Conservation (phyloP, 2,329 filamentous ascomycete species). For the Microcyclospora tardicrescens region DNA sequence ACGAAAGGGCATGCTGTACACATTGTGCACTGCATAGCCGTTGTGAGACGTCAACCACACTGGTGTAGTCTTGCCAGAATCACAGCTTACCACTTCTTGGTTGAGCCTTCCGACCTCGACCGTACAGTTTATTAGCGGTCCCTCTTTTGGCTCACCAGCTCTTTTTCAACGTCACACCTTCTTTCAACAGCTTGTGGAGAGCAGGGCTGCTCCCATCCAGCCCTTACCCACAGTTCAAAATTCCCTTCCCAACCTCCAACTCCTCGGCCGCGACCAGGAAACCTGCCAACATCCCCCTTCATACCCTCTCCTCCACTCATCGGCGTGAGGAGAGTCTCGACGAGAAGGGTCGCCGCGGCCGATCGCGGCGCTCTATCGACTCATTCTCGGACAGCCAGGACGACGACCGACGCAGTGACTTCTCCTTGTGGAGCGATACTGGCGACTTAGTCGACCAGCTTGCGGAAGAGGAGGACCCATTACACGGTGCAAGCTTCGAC, state of each 20-base stretch:
- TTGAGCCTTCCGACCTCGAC: too few relatives aligned
- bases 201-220: conserved; percentile 10
- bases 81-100: too few relatives aligned
- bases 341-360: conserved; percentile 35
- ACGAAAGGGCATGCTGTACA: too few relatives aligned
- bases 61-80: too few relatives aligned
- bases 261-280: conserved; percentile 45
- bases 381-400: conserved; percentile 9
- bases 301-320: conserved; percentile 46
- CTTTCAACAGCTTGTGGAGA: neutral
- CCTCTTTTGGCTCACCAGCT: too few relatives aligned
- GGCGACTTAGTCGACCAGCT: conserved; percentile 90
- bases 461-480: conserved; percentile 67
- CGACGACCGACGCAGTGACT: conserved; percentile 43
- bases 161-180: neutral
- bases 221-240: conserved; percentile 60
- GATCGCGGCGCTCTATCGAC: conserved; percentile 20
- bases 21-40: too few relatives aligned
- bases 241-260: conserved; percentile 44
- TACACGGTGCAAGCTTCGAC: conserved; percentile 54
- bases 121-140: too few relatives aligned
- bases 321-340: conserved; percentile 25
- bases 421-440: conserved; percentile 83
- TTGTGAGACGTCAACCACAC: too few relatives aligned
- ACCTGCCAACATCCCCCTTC: conserved; percentile 79